Percentiles rank a stretch among this genome's conserved stretches.
phyloP scores from a whole-genome alignment of 345 rosid species.

The Excoecaria cochinchinensis region DNA sequence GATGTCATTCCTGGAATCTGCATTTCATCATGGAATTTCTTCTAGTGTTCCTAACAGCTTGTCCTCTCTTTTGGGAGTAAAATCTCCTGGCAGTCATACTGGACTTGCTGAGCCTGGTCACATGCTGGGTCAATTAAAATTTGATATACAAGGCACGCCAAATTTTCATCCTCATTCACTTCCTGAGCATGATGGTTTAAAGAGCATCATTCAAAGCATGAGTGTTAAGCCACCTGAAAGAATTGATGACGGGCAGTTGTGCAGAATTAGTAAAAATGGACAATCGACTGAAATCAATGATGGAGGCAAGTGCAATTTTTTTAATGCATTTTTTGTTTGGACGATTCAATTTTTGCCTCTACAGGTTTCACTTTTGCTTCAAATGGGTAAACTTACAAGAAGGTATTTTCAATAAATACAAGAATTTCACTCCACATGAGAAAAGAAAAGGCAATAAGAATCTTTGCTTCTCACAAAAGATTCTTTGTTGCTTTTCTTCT shows the following conservation, averaged over 20 bases:
- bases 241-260: slow-evolving; percentile 46
- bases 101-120: slow-evolving; percentile 53
- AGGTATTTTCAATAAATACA: background rate
- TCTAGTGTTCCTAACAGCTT: slow-evolving; percentile 67
- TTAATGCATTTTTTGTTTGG: background rate
- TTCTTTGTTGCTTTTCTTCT: background rate
- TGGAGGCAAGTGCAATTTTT: slow-evolving; percentile 45
- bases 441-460: background rate
- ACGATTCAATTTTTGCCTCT: background rate
- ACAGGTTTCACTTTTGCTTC: background rate
- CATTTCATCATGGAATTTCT: slow-evolving; percentile 44
- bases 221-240: slow-evolving; percentile 52
- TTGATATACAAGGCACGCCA: slow-evolving; percentile 47
- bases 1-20: slow-evolving; percentile 57
- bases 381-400: background rate
- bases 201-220: slow-evolving; percentile 44
- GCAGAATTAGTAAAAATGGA: slow-evolving; percentile 51
- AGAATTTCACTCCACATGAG: background rate
- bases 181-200: slow-evolving; percentile 62
- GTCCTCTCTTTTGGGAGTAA: slow-evolving; percentile 55
- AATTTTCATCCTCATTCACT: slow-evolving; percentile 73
- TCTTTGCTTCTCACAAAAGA: background rate
- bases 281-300: slow-evolving; percentile 45
- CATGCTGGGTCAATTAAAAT: slow-evolving; percentile 49
- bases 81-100: slow-evolving; percentile 54